Base-by-base conservation (phyloP, 2,329 filamentous ascomycete genomes). In the Neofusicoccum cordaticola region DNA sequence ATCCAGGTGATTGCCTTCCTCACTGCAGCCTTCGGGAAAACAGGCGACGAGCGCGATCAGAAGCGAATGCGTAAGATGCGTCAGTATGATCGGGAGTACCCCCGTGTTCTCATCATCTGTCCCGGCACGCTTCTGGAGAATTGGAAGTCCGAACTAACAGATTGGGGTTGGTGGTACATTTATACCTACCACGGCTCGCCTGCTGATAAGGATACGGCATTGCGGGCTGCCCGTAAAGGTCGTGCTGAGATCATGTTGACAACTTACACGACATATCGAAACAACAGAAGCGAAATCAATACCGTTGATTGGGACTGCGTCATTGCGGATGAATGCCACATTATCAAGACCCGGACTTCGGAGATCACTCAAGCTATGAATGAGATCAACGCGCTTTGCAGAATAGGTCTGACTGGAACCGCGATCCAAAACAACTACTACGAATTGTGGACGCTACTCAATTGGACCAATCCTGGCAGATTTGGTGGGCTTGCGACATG, bases 351-450 rank as follows among this genome's bases (percentile, higher is more conserved):
- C 69, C 84, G 85, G 56, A 84, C 81, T 48, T 89, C 93, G 0
- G 90, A 90, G 67, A 90, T 90, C 7, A 95, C 94, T 0, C 87
- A 90, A 71, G 89, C 93, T 0, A 94, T 99, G 90, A 91, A 92
- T 70, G 87, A 93, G 67, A 83, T 98, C 69, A 99, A 99, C 70
- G 88, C 93, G 0, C 84, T 98, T 2, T 98, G 95, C 73, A 87
- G 95, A 39, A 93, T 99, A 66, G 95, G 95, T 0, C 82, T 99
- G 8, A 98, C 93, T 0, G 95, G 95, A 1, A 99, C 95, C 0
- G 94, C 94, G 0, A 97, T 99, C 50, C 95, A 99, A 74, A 99
- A 99, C 77, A 95, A 92, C 69, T 99, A 99, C 74, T 92, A 97
- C 73, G 95, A 99, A 75, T 84, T 99, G 0, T 99, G 94, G 94